Evolutionary conservation across 2,329 filamentous ascomycete genomes (phyloP).

Genomic region (Alternaria gaisen): DNA sequence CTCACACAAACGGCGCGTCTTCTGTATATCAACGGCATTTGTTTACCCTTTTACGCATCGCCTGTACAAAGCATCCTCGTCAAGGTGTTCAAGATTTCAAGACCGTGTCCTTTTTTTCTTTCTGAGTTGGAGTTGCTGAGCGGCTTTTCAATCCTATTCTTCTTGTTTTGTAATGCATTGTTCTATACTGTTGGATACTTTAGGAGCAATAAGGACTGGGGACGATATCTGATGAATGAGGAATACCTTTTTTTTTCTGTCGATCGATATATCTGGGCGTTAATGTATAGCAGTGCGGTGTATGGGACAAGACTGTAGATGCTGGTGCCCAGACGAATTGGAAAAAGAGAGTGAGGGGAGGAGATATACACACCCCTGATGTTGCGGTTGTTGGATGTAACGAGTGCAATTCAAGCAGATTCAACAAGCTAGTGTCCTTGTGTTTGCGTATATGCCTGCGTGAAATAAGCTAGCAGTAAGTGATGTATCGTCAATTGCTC

Average conservation of each 20-base stretch:
- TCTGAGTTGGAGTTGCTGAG: constrained; percentile 3
- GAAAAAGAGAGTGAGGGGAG: background rate
- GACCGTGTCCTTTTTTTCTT: background rate
- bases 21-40: constrained; percentile 15
- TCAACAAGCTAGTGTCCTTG: too few species aligned
- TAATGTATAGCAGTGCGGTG: background rate
- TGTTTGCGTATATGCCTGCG: too few species aligned
- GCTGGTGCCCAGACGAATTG: background rate
- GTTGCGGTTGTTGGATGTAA: too few species aligned
- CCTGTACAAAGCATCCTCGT: constrained; percentile 28
- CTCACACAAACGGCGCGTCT: constrained; percentile 15
- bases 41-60: constrained; percentile 30
- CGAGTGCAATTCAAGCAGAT: too few species aligned
- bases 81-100: constrained; percentile 2
- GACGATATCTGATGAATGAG: constrained; percentile 1
- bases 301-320: background rate
- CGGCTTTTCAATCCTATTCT: background rate
- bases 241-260: background rate
- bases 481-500: too few species aligned
- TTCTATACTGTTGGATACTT: background rate
- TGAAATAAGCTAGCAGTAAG: too few species aligned
- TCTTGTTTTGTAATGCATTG: constrained; percentile 4
- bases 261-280: constrained; percentile 3
- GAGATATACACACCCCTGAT: background rate
- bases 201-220: background rate